Base-by-base conservation (phyloP, 208 protist species). In the Trypanosoma avium region DNA sequence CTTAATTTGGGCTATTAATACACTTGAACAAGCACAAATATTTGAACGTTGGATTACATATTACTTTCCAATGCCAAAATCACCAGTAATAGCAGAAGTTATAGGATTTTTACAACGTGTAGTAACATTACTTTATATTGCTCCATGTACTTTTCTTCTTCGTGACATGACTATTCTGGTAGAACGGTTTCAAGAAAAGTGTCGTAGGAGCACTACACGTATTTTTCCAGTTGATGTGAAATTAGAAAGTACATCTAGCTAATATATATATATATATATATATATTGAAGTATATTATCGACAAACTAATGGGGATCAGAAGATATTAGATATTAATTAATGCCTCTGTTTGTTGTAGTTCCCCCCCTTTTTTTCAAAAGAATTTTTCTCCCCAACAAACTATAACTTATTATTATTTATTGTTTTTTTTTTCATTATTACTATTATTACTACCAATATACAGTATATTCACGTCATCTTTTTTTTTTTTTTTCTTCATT, bases 41-140 rank as follows among this genome's bases (percentile, higher is more conserved):
- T 88, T 90, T 54, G 80, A 90, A 43, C 66, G 70, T 24, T 93
- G 86, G 84, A 76, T 75, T 50, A 73, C 85, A 30, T 88, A 88
- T 73, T 90, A 85, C 53, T 65, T 57, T 0, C 74, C 85, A 50
- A 74, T 79, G 9, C 52, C 21, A 15, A 52, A 66, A 10, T 17
- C 45, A 15, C 60, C 67, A 22, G 67, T 59, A 10, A 74, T 85
- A 27, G 43, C 61, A 42, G 67, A 81, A 26, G 72, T 86, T 50
- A 36, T 82, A 19, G 56, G 71, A 32, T 45, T 86, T 4, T 67
- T 93, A 32, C 60, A 75, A 19, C 66, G 76, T 27, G 78, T 88
- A 26, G 67, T 66, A 22, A 63, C 62, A n/a, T 71, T 78, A 55
- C 67, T 93, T 19, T 91, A 93, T 71, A 74, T 58, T 43, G 84